A percentile compares a stretch with the other conserved stretches of the same genome.
phyloP scores from a whole-genome alignment of 2,329 filamentous ascomycete species.

The Cercospora sesami region DNA sequence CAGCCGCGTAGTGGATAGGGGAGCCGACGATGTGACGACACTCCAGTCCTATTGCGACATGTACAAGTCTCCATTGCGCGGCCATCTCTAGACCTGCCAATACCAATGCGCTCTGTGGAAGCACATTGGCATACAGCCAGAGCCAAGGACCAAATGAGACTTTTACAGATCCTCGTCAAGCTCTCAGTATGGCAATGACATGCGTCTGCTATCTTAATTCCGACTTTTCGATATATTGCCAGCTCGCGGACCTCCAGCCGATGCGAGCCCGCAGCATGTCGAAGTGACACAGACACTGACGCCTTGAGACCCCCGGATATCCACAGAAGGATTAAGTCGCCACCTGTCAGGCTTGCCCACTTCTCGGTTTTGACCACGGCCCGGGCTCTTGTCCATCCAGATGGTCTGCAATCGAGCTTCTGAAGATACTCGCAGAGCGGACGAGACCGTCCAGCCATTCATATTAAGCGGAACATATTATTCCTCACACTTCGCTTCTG shows the following conservation, averaged over 20 bases:
- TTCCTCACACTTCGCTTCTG: slow-evolving; percentile 73
- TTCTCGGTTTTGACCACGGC: background rate
- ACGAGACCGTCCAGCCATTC: slow-evolving; percentile 16
- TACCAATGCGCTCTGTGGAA: background rate
- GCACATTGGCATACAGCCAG: background rate
- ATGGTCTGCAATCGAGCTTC: background rate
- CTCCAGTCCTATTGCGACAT: background rate
- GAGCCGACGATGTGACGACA: background rate
- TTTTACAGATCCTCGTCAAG: background rate
- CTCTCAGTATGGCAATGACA: background rate
- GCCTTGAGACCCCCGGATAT: background rate
- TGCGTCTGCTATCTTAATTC: background rate
- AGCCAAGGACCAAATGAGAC: background rate
- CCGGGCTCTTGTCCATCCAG: background rate
- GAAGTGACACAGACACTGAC: background rate
- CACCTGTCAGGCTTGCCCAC: background rate
- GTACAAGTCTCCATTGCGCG: too few relatives aligned
- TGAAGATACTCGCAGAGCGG: background rate
- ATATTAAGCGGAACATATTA: slow-evolving; percentile 76
- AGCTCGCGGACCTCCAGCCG: background rate
- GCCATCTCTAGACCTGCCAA: background rate
- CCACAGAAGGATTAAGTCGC: background rate
- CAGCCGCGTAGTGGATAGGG: background rate
- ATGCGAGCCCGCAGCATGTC: background rate
- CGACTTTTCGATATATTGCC: background rate